Conservation (phyloP, 2,329 filamentous ascomycete species). For the Cryphonectria naterciae region DNA sequence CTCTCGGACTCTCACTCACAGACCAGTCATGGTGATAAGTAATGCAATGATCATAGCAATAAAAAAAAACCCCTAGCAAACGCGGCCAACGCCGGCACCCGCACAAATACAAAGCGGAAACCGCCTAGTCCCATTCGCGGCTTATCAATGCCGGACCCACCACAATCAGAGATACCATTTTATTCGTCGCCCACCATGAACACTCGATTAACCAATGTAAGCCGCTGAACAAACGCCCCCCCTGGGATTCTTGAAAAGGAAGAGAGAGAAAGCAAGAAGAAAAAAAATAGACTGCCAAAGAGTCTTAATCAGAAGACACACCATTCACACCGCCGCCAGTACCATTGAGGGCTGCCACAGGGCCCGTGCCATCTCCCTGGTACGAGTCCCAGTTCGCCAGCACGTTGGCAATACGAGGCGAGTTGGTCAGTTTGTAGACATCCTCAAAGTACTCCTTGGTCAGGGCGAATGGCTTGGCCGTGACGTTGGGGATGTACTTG, state of each 20-base stretch:
- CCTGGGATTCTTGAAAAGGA: background rate
- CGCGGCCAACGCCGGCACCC: constrained; percentile 29
- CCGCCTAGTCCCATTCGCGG: constrained; percentile 19
- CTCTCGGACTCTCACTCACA: background rate
- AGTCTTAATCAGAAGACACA: constrained; percentile 19
- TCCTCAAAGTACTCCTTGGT: constrained; percentile 99
- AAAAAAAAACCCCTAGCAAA: constrained; percentile 15
- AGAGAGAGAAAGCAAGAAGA: background rate
- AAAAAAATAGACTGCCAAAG: too few species aligned
- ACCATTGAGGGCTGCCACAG: constrained; percentile 24
- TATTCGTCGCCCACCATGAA: constrained; percentile 20
- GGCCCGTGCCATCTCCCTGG: constrained; percentile 51
- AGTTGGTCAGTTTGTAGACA: constrained; percentile 92
- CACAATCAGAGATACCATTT: constrained; percentile 17
- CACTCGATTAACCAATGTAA: constrained; percentile 9
- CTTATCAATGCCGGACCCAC: constrained; percentile 20
- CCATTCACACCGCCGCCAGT: constrained; percentile 19
- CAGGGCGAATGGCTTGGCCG: constrained; percentile 90
- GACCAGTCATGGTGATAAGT: constrained; percentile 17
- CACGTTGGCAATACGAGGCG: constrained; percentile 74
- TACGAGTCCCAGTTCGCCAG: constrained; percentile 87
- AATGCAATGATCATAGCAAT: constrained; percentile 8
- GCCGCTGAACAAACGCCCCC: background rate
- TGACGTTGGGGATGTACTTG: constrained; percentile 99
- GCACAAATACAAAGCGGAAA: constrained; percentile 16